These are phyloP conservation scores for Fusarium sp. DNA, from an alignment of 2,329 filamentous ascomycete genomes.

Conservation along the genomic window DNA sequence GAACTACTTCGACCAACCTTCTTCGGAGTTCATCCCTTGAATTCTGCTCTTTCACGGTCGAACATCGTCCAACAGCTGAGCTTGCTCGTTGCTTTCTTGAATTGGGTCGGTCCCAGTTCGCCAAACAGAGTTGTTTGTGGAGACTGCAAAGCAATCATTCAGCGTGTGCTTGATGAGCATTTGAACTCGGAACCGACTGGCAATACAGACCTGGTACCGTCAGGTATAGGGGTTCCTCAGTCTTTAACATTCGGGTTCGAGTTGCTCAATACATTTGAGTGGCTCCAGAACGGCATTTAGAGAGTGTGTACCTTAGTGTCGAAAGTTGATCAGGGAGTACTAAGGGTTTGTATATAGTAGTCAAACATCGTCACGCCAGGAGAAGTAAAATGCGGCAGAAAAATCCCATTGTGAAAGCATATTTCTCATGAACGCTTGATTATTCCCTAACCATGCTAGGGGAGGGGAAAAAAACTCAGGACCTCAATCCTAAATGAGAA, in stretches of 20 bases:
- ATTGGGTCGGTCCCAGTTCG: constrained; percentile 58
- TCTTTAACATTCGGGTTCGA: constrained; percentile 56
- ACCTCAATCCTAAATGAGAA: not conserved
- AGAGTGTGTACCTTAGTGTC: not conserved
- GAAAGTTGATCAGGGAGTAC: not conserved
- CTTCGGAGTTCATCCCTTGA: constrained; percentile 44
- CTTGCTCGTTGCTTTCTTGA: constrained; percentile 60
- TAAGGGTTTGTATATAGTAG: not conserved
- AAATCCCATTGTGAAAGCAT: not conserved
- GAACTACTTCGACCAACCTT: constrained; percentile 57
- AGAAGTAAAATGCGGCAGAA: not conserved
- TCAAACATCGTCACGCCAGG: not conserved
- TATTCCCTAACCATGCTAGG: not conserved
- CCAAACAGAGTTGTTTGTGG: constrained; percentile 58
- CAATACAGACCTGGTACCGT: constrained; percentile 23
- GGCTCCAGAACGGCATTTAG: constrained; percentile 1
- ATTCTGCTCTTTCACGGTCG: constrained; percentile 53
- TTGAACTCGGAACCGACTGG: constrained; percentile 49
- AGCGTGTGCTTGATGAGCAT: constrained; percentile 59
- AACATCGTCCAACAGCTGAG: constrained; percentile 62
- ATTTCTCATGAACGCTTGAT: not conserved
- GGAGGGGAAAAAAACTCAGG: not conserved
- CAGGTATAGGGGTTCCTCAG: constrained; percentile 47
- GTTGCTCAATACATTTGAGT: constrained; percentile 56
- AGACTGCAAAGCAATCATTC: constrained; percentile 57